phyloP scores from a whole-genome alignment of 306 rosid genomes.

The Vicia faba region DNA sequence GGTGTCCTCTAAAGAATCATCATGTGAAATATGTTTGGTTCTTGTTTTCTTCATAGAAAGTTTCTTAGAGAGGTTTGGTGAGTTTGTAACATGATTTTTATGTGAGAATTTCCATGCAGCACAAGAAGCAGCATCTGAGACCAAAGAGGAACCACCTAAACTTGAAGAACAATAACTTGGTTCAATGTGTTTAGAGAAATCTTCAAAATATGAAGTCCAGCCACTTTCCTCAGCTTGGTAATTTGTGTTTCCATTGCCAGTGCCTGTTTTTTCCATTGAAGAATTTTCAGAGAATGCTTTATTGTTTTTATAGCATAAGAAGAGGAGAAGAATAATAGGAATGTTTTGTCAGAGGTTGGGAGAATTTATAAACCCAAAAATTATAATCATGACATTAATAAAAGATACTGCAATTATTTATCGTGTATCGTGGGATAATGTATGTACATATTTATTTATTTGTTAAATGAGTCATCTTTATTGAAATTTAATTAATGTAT shows the following conservation, averaged over 20 bases:
- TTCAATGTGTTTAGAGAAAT: slow-evolving; percentile 45
- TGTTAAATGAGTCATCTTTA: too few relatives aligned
- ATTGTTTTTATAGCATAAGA: neutral
- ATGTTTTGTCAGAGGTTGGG: slow-evolving; percentile 36
- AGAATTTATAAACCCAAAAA: slow-evolving; percentile 43
- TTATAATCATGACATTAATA: neutral
- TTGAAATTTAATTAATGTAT: too few relatives aligned
- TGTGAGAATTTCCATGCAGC: slow-evolving; percentile 65
- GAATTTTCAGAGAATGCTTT: slow-evolving; percentile 55
- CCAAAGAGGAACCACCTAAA: slow-evolving; percentile 65
- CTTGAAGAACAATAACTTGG: slow-evolving; percentile 39
- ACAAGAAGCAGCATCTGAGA: slow-evolving; percentile 89
- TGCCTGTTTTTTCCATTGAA: slow-evolving; percentile 45
- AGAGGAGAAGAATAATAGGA: neutral
- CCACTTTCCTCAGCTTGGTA: slow-evolving; percentile 69
- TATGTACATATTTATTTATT: too few relatives aligned
- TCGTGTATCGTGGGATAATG: too few relatives aligned
- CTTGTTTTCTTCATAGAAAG: slow-evolving; percentile 65
- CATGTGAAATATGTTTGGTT: slow-evolving; percentile 49
- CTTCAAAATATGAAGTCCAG: slow-evolving; percentile 90
- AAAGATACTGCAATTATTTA: too few relatives aligned
- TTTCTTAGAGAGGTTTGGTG: slow-evolving; percentile 40
- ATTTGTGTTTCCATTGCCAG: slow-evolving; percentile 11
- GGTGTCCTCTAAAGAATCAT: slow-evolving; percentile 85
- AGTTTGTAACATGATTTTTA: slow-evolving; percentile 17